Percentiles rank a stretch among this genome's conserved stretches.
These are phyloP conservation scores for Cubamyces sp. DNA, from an alignment of 768 basidiomycete genomes.

Conservation along the genomic window DNA sequence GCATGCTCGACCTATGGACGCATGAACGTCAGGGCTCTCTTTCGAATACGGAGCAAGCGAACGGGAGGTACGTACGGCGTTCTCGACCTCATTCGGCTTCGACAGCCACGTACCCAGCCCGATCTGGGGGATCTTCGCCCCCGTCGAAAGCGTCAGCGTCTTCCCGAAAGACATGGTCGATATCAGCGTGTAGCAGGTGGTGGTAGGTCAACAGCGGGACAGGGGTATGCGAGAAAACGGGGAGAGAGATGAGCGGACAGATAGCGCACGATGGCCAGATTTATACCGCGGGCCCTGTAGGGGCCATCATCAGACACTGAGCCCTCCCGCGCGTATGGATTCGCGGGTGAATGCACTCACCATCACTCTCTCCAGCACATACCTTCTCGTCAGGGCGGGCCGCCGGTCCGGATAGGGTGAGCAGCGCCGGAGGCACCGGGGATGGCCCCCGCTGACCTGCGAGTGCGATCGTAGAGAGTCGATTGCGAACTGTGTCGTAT, in stretches of 20 bases:
- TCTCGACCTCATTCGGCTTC: conserved; percentile 74
- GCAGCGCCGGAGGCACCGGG: neutral
- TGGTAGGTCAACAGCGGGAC: neutral
- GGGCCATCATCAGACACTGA: conserved; percentile 4
- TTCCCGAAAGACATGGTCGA: conserved; percentile 47
- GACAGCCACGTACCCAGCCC: conserved; percentile 87
- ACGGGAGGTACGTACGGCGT: conserved; percentile 50
- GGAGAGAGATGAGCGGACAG: conserved; percentile 1
- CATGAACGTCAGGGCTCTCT: conserved; percentile 2
- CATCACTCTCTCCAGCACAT: too few relatives aligned
- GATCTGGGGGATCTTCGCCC: conserved; percentile 67
- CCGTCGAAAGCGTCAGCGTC: conserved; percentile 46
- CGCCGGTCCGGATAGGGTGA: conserved; percentile 17
- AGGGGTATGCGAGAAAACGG: conserved; percentile 1
- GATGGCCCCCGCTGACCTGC: conserved; percentile 1
- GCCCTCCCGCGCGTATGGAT: neutral
- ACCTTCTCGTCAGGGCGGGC: conserved; percentile 3
- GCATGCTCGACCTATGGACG: conserved; percentile 68
- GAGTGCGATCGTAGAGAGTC: neutral
- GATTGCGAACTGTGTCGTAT: neutral
- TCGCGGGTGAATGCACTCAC: neutral
- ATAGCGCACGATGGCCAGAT: conserved; percentile 9
- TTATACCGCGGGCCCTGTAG: conserved; percentile 19
- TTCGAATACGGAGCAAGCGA: neutral
- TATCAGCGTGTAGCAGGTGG: neutral